These are phyloP conservation scores for Leucoagaricus sp. DNA, from an alignment of 1,284 basidiomycete species.

Conservation along the genomic window DNA sequence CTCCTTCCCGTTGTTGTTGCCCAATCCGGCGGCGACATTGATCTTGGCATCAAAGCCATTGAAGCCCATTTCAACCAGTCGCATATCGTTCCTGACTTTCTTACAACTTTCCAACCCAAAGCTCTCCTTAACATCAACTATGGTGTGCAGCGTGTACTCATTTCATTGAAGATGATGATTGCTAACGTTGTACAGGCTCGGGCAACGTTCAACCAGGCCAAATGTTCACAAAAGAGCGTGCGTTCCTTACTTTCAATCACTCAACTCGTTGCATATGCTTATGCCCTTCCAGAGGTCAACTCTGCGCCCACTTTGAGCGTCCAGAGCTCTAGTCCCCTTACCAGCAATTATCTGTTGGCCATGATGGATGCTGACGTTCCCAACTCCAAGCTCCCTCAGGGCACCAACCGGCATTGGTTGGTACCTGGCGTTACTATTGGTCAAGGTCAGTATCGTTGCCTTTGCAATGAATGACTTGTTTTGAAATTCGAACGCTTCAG, in stretches of 20 bases:
- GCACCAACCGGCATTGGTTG: constrained; percentile 80
- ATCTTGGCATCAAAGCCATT: constrained; percentile 50
- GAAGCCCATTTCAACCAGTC: constrained; percentile 63
- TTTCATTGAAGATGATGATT: background rate
- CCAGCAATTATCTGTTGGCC: constrained; percentile 59
- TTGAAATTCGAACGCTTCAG: constrained; percentile 23
- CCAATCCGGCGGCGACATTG: constrained; percentile 33
- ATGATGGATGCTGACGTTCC: constrained; percentile 73
- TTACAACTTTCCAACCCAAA: constrained; percentile 57
- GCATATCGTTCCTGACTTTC: constrained; percentile 57
- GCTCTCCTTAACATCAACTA: constrained; percentile 56
- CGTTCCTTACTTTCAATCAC: constrained; percentile 26
- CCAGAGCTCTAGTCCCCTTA: constrained; percentile 47
- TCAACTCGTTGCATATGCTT: background rate
- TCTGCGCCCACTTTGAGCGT: constrained; percentile 51
- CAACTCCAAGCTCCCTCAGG: constrained; percentile 51
- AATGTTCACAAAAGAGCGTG: constrained; percentile 55
- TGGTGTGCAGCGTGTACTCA: constrained; percentile 24
- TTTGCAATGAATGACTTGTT: background rate
- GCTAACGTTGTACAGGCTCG: constrained; percentile 29
- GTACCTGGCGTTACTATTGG: constrained; percentile 63
- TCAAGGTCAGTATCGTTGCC: constrained; percentile 27
- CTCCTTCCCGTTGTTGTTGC: constrained; percentile 43
- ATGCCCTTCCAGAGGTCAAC: constrained; percentile 45
- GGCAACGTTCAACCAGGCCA: constrained; percentile 60